A percentile compares a stretch with the other conserved stretches of the same genome.
Evolutionary conservation across 192 early-diverging fungal species (phyloP).

Genomic region (Cetraspora pellucida): DNA sequence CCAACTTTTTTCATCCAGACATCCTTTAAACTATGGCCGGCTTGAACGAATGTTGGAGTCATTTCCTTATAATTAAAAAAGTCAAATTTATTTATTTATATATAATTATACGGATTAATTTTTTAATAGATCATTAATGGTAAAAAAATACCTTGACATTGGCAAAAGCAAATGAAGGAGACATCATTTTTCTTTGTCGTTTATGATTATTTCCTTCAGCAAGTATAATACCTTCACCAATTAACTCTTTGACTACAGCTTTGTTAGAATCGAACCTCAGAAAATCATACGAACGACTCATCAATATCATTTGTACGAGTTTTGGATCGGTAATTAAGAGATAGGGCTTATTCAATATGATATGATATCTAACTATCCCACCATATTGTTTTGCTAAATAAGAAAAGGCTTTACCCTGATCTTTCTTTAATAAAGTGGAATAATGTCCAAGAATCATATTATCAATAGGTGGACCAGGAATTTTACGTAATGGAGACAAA

Average conservation of each 20-base stretch:
- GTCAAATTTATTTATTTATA: too few relatives aligned
- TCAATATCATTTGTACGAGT: slow-evolving; percentile 49
- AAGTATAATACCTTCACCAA: slow-evolving; percentile 56
- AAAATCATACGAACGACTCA: slow-evolving; percentile 49
- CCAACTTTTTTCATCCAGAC: slow-evolving; percentile 43
- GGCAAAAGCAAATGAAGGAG: slow-evolving; percentile 52
- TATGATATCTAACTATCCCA: too few relatives aligned
- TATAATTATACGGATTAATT: background rate
- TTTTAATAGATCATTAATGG: too few relatives aligned
- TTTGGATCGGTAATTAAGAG: slow-evolving; percentile 54
- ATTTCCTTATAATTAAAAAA: slow-evolving; percentile 26
- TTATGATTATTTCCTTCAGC: slow-evolving; percentile 55
- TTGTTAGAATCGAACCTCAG: slow-evolving; percentile 45
- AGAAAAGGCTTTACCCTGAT: too few relatives aligned
- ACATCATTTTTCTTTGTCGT: slow-evolving; percentile 58
- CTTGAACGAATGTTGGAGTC: slow-evolving; percentile 37
- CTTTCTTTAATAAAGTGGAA: background rate
- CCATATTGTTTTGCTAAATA: too few relatives aligned
- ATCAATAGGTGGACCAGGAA: too few relatives aligned
- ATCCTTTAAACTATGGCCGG: slow-evolving; percentile 37
- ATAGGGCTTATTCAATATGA: too few relatives aligned
- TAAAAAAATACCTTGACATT: slow-evolving; percentile 51
- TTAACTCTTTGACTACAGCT: slow-evolving; percentile 35
- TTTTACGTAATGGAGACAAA: too few relatives aligned
- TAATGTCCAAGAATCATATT: slow-evolving; percentile 1